Conservation (phyloP, 495 filamentous ascomycete genomes). For the Penicillium bialowiezense region DNA sequence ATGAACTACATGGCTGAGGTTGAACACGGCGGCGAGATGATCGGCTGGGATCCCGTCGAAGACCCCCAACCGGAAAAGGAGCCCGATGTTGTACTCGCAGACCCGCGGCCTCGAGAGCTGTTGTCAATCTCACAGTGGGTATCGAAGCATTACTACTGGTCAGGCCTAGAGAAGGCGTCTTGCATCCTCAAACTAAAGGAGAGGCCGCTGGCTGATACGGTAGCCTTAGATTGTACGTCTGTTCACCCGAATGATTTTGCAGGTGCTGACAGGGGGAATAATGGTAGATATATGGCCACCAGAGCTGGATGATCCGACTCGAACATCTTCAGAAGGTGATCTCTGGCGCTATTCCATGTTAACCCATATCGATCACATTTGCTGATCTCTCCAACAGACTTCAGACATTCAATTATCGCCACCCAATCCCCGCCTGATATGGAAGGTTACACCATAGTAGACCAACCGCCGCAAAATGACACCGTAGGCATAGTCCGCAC, state of each 20-base stretch:
- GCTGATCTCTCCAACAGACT: constrained; percentile 9
- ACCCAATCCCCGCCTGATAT: constrained; percentile 1
- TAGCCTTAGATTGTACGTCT: constrained; percentile 15
- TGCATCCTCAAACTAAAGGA: constrained; percentile 7
- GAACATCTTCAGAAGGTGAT: constrained; percentile 4
- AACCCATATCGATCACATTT: constrained; percentile 3
- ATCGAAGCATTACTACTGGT: constrained; percentile 2
- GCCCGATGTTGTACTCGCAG: constrained; percentile 7
- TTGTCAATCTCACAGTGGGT: constrained; percentile 12
- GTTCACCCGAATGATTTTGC: constrained; percentile 4
- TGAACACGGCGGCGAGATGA: not conserved
- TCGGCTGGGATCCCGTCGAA: constrained; percentile 16
- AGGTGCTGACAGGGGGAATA: constrained; percentile 10
- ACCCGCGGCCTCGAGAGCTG: constrained; percentile 12
- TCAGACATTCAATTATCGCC: constrained; percentile 6
- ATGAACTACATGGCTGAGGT: constrained; percentile 15
- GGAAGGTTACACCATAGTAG: constrained; percentile 1
- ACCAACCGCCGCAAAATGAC: constrained; percentile 7
- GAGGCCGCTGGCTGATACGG: constrained; percentile 11
- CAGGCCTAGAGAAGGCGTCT: not conserved
- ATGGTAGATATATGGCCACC: constrained; percentile 15
- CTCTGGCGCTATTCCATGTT: not conserved
- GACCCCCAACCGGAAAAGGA: constrained; percentile 1
- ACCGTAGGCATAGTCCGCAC: constrained; percentile 7
- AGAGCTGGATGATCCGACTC: constrained; percentile 2